Conservation (phyloP, 1,284 basidiomycete genomes). For the Cryptococcus sp. region DNA sequence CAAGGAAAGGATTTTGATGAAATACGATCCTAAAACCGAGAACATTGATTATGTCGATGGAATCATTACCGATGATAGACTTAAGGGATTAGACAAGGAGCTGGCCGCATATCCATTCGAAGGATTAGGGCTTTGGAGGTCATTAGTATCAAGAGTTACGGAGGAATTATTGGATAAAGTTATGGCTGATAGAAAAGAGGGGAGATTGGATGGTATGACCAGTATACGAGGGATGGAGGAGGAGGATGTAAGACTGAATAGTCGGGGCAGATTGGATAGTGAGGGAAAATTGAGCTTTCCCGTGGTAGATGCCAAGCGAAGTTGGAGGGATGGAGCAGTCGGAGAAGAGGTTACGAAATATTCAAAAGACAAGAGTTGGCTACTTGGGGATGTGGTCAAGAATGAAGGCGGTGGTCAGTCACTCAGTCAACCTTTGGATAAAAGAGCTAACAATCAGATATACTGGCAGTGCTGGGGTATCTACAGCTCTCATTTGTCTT, state of each 20-base stretch:
- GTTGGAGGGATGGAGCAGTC: constrained; percentile 46
- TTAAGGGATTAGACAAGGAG: constrained; percentile 42
- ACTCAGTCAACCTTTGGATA: background rate
- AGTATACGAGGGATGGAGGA: constrained; percentile 10
- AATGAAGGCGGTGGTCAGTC: constrained; percentile 37
- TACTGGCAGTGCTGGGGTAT: constrained; percentile 38
- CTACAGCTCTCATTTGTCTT: constrained; percentile 49
- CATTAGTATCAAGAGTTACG: constrained; percentile 29
- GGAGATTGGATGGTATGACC: constrained; percentile 37
- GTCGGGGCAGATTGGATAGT: background rate
- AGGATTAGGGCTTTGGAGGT: constrained; percentile 36
- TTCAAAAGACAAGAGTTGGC: constrained; percentile 50
- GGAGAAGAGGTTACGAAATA: constrained; percentile 47
- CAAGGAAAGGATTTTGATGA: constrained; percentile 27
- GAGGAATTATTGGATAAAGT: constrained; percentile 30
- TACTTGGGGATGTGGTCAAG: constrained; percentile 34
- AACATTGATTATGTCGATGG: constrained; percentile 11
- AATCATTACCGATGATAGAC: constrained; percentile 41
- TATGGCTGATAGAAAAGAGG: constrained; percentile 20
- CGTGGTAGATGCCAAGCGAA: constrained; percentile 44
- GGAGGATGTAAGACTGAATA: constrained; percentile 6
- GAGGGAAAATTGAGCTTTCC: constrained; percentile 32
- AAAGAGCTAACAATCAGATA: constrained; percentile 26
- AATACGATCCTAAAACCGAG: constrained; percentile 26
- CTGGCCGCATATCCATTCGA: constrained; percentile 49